Percentiles rank a stretch among this genome's conserved stretches.
Conservation (phyloP, 1,284 basidiomycete genomes). For the Leccinum variabile region DNA sequence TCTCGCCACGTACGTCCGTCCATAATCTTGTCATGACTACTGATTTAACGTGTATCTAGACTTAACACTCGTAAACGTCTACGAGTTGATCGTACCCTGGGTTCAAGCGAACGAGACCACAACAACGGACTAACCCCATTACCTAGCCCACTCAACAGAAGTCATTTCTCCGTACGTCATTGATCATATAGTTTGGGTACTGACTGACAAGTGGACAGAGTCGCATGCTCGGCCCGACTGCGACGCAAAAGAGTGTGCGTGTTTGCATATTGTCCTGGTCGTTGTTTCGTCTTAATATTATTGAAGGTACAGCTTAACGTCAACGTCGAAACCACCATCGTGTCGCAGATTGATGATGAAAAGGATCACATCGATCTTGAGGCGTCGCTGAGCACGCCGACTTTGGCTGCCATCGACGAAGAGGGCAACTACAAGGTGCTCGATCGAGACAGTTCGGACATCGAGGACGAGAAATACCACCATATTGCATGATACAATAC, state of each 20-base stretch:
- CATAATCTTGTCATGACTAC: not conserved
- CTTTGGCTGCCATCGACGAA: constrained; percentile 23
- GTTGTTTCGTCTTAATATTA: not conserved
- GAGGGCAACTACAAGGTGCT: constrained; percentile 19
- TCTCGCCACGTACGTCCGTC: constrained; percentile 31
- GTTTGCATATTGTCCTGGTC: not conserved
- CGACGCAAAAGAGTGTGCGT: constrained; percentile 25
- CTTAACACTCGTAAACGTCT: constrained; percentile 36
- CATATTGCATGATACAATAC: constrained; percentile 21
- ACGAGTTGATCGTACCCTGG: constrained; percentile 23
- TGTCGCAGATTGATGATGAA: constrained; percentile 34
- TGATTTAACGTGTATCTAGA: constrained; percentile 11
- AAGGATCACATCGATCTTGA: constrained; percentile 29
- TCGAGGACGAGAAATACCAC: constrained; percentile 23
- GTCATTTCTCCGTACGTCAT: constrained; percentile 27
- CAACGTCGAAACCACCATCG: constrained; percentile 36
- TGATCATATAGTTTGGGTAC: too few species aligned
- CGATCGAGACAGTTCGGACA: constrained; percentile 29
- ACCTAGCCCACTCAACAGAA: constrained; percentile 24
- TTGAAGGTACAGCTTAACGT: constrained; percentile 31
- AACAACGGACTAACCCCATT: constrained; percentile 16
- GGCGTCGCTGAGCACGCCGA: constrained; percentile 15
- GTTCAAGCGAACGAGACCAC: constrained; percentile 31
- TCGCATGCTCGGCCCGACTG: constrained; percentile 24
- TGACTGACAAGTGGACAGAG: constrained; percentile 18